A percentile compares a stretch with the other conserved stretches of the same genome.
Conservation (phyloP, 73 alveolate species). For the Tetrahymena borealis region DNA sequence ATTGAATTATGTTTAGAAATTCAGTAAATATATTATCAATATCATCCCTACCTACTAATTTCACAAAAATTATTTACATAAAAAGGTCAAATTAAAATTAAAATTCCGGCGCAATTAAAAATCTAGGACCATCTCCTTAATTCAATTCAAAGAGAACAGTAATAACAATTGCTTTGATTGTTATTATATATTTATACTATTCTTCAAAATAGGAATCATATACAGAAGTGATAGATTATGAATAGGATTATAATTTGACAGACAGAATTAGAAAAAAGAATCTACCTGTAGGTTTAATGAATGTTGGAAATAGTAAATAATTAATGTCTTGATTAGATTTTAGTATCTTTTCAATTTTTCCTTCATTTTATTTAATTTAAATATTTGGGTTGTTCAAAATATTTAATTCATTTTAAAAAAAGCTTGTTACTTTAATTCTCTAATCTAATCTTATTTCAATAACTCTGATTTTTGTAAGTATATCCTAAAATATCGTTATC, state of each 20-base stretch:
- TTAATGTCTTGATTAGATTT: too few species aligned
- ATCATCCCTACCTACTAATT: too few species aligned
- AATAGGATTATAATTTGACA: not conserved
- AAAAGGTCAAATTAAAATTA: not conserved
- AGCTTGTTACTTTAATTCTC: constrained; percentile 77
- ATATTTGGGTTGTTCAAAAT: too few species aligned
- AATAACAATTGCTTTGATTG: not conserved
- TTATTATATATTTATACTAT: too few species aligned
- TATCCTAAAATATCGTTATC: constrained; percentile 45
- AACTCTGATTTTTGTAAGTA: constrained; percentile 55
- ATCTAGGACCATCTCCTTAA: not conserved
- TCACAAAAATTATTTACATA: too few species aligned
- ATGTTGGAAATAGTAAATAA: constrained; percentile 59
- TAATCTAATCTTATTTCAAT: constrained; percentile 63
- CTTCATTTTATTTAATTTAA: too few species aligned
- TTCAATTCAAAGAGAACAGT: not conserved
- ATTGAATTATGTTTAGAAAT: not conserved
- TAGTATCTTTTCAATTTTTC: too few species aligned
- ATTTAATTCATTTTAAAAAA: not conserved
- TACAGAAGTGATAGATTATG: not conserved
- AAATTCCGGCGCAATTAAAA: not conserved
- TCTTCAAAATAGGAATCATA: not conserved
- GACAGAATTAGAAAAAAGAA: constrained; percentile 41
- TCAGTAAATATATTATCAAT: not conserved
- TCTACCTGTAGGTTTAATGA: constrained; percentile 65